phyloP scores from a whole-genome alignment of 2,329 filamentous ascomycete genomes.

The Trichoderma semiorbis region DNA sequence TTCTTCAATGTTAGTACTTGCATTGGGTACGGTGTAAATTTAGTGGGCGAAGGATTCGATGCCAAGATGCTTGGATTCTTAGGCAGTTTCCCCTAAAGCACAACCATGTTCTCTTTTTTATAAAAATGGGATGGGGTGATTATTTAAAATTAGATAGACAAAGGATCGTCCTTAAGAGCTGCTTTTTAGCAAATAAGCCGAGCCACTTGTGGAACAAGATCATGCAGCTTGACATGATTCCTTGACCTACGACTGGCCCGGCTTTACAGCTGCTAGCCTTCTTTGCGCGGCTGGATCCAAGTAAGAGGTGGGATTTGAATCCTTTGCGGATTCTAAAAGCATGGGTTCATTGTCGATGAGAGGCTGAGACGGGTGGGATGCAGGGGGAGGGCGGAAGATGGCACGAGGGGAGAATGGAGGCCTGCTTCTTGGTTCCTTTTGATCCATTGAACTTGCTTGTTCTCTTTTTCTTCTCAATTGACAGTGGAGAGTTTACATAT shows the following conservation, averaged over 20 bases:
- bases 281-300: background rate
- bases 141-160: background rate
- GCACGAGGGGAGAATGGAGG: background rate
- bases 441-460: background rate
- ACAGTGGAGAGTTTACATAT: background rate
- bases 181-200: background rate
- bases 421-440: background rate
- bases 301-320: background rate
- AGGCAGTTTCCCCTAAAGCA: background rate
- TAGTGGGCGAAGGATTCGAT: background rate
- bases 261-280: background rate
- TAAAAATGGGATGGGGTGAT: background rate
- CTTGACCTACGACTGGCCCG: background rate
- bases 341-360: background rate
- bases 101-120: background rate
- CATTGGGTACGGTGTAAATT: background rate
- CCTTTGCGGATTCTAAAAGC: background rate
- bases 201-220: background rate
- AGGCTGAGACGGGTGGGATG: background rate
- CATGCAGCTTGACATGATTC: background rate
- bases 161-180: background rate
- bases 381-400: background rate
- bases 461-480: background rate
- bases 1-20: background rate
- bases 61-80: background rate